Base-by-base conservation (phyloP, 108 stramenopile species). In the Licmophora abbreviata region DNA sequence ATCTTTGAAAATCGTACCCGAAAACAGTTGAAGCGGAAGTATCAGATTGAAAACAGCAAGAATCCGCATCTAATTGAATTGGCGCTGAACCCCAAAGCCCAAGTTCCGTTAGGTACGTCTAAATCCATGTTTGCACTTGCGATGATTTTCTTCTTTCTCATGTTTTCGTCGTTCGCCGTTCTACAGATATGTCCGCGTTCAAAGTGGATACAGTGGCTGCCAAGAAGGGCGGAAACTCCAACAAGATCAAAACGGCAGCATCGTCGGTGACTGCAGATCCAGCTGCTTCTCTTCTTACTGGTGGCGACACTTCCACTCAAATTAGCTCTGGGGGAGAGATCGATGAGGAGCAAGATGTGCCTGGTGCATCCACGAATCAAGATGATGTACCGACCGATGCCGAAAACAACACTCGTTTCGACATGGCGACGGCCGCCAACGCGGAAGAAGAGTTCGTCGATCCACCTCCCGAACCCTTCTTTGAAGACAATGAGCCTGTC, bases 21-120 rank as follows among this genome's bases (percentile, higher is more conserved):
- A 3, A 68, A 65, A 46, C 79, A 81, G 45, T 59, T 91, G 36
- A 91, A 91, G 60, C 56, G 57, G 20, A 91, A 91, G 45, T 91
- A 75, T 57, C 71, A 72, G 48, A 40, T 48, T 4, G 88, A 91
- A 54, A 51, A 54, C 48, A 53, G 51, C 4, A 71, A 63, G 38
- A 81, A 86, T 77, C 67, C 80, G 0, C 18, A 63, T 9, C 63
- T 91, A 44, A 78, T 91, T 18, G 84, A 83, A 61, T 50, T 79
- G 65, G 88, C 88, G 1, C 55, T 86, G 66, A 58, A 81, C 68
- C 83, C 83, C 5, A 69, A 59, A 43, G 29, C 35, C n/a, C 34
- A 40, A 23, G 37, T 71, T 20, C 52, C 46, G 21, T 59, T 71
- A 35, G 72, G 51, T 64, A 35, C 50, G 53, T 59, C 47, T 32